Evolutionary conservation across 805 yeast species (phyloP), one percentile per base, ranked within the genome.

Genomic region (Kodamaea kaohsiungensis): DNA sequence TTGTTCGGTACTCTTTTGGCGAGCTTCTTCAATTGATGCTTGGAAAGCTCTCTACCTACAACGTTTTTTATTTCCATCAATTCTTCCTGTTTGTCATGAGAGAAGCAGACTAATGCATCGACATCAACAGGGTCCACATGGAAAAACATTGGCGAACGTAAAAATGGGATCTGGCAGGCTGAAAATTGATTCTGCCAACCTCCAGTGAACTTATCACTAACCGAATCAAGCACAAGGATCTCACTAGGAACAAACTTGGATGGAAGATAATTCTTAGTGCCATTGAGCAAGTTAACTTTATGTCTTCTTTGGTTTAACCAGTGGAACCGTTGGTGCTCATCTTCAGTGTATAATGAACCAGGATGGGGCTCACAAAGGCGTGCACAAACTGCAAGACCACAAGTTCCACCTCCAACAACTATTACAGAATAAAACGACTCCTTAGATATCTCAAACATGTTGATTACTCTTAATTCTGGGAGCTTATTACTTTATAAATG

Each of bases 131-230:
- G 80, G 53, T 78, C 81, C 0, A 75, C 73, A 52, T 77, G 82
- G 58, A 78, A 78, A 53, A 77, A 76, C 81, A 78, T 78, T 2
- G 82, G 81, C 4, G 78, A 73, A 18, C 81, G 60, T 9, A 78
- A 63, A 53, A 62, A 66, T 1, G 80, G 80, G 30, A 77, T 78
- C 49, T 69, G 70, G 58, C 80, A 75, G 2, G 72, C 59, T 1
- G 61, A 66, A 60, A 78, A 76, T 55, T 77, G 81, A 42, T 66
- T 68, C 54, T 74, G 69, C 81, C 81, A 78, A 56, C 74, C 79
- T 1, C 75, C 73, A 65, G 75, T 59, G 56, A 75, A 76, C 9
- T 53, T 49, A 43, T 69, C 71, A 9, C 66, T 53, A 1, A 61
- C 64, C 12, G 66, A 70, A 56, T 77, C 80, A 15, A 77, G 60